Conservation (phyloP, 441 rosid genomes). For the Eruca vesicaria region DNA sequence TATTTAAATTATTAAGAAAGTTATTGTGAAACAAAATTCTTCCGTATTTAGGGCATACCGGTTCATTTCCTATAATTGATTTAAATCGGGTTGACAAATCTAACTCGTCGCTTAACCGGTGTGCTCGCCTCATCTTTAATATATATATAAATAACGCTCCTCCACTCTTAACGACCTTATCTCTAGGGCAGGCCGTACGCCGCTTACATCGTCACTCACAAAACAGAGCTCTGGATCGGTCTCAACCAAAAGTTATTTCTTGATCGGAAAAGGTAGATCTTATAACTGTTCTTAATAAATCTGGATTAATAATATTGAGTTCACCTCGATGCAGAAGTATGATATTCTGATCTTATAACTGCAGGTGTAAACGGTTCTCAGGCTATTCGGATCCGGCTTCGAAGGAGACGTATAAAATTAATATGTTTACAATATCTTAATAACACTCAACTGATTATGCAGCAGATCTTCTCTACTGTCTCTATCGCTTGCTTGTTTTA, state of each 20-base stretch:
- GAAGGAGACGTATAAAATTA: not conserved
- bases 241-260: not conserved
- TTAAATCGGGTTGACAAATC: not conserved
- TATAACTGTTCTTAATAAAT: not conserved
- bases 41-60: not conserved
- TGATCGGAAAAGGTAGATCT: conserved; percentile 1
- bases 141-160: not conserved
- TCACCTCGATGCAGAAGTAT: not conserved
- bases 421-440: not conserved
- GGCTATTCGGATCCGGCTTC: not conserved
- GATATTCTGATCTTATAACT: not conserved
- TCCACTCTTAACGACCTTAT: not conserved
- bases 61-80: not conserved
- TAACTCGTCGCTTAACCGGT: conserved; percentile 1
- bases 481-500: not conserved
- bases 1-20: too few relatives aligned
- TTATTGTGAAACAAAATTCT: not conserved
- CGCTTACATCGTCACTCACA: not conserved
- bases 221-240: conserved; percentile 1
- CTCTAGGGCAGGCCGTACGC: conserved; percentile 16
- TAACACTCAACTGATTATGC: not conserved
- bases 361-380: conserved; percentile 1
- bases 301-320: not conserved
- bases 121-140: not conserved
- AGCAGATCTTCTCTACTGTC: not conserved